Percentiles rank a stretch among this genome's conserved stretches.
Evolutionary conservation across 2,329 filamentous ascomycete genomes (phyloP).

Genomic region (Ophiostoma angusticollis): DNA sequence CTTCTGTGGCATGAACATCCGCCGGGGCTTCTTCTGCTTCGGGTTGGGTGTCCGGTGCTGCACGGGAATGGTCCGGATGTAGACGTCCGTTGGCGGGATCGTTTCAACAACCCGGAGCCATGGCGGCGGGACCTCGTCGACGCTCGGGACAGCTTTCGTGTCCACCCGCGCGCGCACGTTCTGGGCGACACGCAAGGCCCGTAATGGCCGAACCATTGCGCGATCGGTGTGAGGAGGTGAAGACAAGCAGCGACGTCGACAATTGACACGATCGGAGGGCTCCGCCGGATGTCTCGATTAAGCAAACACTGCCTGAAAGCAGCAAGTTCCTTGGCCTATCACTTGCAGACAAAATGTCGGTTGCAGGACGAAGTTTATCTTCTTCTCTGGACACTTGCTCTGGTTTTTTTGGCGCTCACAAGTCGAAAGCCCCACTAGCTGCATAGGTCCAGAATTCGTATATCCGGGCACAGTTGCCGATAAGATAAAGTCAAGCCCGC

Average conservation of each 20-base stretch:
- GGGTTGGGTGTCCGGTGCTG: slow-evolving; percentile 29
- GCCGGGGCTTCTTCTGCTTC: slow-evolving; percentile 53
- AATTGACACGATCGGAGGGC: neutral
- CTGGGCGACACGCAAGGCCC: slow-evolving; percentile 31
- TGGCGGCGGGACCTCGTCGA: slow-evolving; percentile 24
- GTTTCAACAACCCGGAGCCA: slow-evolving; percentile 40
- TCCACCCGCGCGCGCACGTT: slow-evolving; percentile 24
- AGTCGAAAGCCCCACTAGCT: too few relatives aligned
- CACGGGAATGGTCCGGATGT: slow-evolving; percentile 39
- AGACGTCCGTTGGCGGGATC: slow-evolving; percentile 45
- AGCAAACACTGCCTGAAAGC: too few relatives aligned
- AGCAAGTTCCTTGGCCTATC: too few relatives aligned
- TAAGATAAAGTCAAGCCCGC: too few relatives aligned
- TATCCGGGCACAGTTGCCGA: too few relatives aligned
- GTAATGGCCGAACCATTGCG: slow-evolving; percentile 23
- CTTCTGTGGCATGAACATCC: slow-evolving; percentile 65
- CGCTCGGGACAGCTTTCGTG: slow-evolving; percentile 19
- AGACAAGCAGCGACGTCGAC: neutral
- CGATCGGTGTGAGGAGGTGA: neutral
- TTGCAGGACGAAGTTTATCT: too few relatives aligned
- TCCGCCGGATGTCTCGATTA: too few relatives aligned
- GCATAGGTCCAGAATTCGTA: too few relatives aligned
- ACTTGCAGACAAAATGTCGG: too few relatives aligned
- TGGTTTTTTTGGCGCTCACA: too few relatives aligned
- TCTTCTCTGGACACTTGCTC: too few relatives aligned